Evolutionary conservation across 2,329 filamentous ascomycete genomes (phyloP), one percentile per base, ranked within the genome.

Genomic region (Madurella mycetomatis): DNA sequence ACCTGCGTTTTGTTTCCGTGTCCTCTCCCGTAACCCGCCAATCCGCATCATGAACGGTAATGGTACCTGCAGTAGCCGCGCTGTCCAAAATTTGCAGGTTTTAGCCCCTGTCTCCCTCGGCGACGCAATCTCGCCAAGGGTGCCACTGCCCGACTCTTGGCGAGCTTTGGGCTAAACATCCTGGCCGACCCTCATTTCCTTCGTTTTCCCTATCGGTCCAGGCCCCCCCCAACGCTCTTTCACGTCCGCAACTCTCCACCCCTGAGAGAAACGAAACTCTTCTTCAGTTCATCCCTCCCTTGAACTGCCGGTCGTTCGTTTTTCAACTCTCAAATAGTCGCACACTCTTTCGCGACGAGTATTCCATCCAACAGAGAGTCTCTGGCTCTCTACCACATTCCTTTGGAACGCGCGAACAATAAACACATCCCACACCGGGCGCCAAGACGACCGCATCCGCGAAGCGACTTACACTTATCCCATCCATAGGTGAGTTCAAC

Each of bases 361-460:
- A 47, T 62, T 72, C 70, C 67, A 70, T 73, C 75, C 76, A 80
- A 80, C 76, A 73, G 77, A 79, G 77, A 74, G 76, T 71, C 57
- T 59, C 48, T 49, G 65, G 61, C 76, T 79, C 77, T 80, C 78
- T 75, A 74, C 65, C 74, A 82, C 79, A 71, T 76, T 82, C 79
- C 63, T 81, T 80, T 77, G 71, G 72, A 68, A 69, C 58, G 51
- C 55, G 45, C 18, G 40, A 46, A 44, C 50, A 25, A 55, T 42
- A 32, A 39, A 54, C 39, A 46, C 30, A n/a, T 42, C 16, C 40
- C 45, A 51, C 42, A 43, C 47, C 54, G 58, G 52, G 55, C 53
- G 50, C 52, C 57, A 60, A 59, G 46, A 43, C 49, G 43, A 53
- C 7, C 41, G 18, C 19, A 19, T 45, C 16, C 19, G 25, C 18